phyloP scores from a whole-genome alignment of 768 basidiomycete genomes.

The Collybia sordida region DNA sequence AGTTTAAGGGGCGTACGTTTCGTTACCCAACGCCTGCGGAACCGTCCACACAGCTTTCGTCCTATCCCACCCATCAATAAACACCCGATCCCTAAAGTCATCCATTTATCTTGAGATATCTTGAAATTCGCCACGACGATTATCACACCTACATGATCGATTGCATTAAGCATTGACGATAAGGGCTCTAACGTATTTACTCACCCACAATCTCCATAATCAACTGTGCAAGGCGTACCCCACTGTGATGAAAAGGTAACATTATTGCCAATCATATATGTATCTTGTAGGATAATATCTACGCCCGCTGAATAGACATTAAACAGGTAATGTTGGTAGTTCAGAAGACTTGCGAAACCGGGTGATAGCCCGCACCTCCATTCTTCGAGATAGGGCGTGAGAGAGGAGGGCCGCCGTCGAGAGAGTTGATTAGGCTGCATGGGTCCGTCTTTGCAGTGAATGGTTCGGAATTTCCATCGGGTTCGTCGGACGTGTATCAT shows the following conservation, averaged over 20 bases:
- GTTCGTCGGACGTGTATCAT: conserved; percentile 73
- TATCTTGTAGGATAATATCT: conserved; percentile 72
- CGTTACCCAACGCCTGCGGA: conserved; percentile 73
- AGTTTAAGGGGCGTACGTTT: conserved; percentile 46
- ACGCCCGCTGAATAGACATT: conserved; percentile 43
- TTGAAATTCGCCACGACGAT: conserved; percentile 67
- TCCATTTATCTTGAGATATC: conserved; percentile 71
- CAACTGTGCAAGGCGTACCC: conserved; percentile 59
- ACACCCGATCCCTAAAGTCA: conserved; percentile 57
- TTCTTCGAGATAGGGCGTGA: too few relatives aligned
- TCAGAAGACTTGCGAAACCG: conserved; percentile 63
- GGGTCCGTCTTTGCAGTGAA: conserved; percentile 54
- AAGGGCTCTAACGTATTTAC: conserved; percentile 19
- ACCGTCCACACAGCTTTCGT: conserved; percentile 78
- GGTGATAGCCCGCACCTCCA: conserved; percentile 61
- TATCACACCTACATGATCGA: conserved; percentile 44
- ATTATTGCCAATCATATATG: conserved; percentile 59
- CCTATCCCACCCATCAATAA: conserved; percentile 65
- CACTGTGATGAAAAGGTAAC: conserved; percentile 61
- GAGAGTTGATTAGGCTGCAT: conserved; percentile 54
- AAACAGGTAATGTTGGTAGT: conserved; percentile 61
- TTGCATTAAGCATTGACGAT: too few relatives aligned
- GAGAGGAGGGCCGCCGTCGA: conserved; percentile 59
- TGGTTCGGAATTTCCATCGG: conserved; percentile 69
- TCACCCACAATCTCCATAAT: conserved; percentile 75